Base-by-base conservation (phyloP, 208 protist species). In the Crithidia expoeki region DNA sequence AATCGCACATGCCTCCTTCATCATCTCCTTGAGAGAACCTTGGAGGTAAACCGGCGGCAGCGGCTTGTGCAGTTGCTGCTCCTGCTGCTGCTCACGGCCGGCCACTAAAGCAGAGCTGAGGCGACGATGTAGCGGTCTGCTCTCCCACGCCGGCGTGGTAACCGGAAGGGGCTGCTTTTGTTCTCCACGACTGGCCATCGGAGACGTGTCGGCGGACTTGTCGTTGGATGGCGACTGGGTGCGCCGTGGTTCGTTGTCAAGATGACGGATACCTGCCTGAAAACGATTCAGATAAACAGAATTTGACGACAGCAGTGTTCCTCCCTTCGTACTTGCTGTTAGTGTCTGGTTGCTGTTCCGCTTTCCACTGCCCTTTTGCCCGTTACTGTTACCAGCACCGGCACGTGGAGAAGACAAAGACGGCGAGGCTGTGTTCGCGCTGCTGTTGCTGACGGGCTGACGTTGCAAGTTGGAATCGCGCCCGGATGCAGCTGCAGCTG, bases 1-100 rank as follows among this genome's bases (percentile, higher is more conserved):
- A 47, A 90, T 89, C 23, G 68, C 71, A 16, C 70, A 77, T 11
- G 85, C 86, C 34, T 75, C 72, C n/a, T 88, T 69, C 85, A 92
- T 92, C 49, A 92, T 63, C 2, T 63, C 67, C 58, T 83, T 78
- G 3, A 92, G 78, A 21, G 49, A 63, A 23, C 76, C 82, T 25
- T 74, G 61, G 9, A 86, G 59, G 0, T 76, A 52, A 11, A 52
- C 60, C 4, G 60, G 60, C 49, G 28, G 30, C 55, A 19, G 23
- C 55, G 16, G 23, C 56, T 42, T 62, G 32, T 44, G 50, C 23
- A 32, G 56, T 51, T 27, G 65, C 25, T 52, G 27, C 36, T 63
- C 42, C 19, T 21, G 6, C 47, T 70, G 46, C 47, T 70, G 71
- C 19, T 47, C 71, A 7, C 71, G 62, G 17, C 71, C 71, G 0